Percentiles rank a stretch among this genome's conserved stretches.
phyloP scores from a whole-genome alignment of 768 basidiomycete species.

The Suillus tomentosus region DNA sequence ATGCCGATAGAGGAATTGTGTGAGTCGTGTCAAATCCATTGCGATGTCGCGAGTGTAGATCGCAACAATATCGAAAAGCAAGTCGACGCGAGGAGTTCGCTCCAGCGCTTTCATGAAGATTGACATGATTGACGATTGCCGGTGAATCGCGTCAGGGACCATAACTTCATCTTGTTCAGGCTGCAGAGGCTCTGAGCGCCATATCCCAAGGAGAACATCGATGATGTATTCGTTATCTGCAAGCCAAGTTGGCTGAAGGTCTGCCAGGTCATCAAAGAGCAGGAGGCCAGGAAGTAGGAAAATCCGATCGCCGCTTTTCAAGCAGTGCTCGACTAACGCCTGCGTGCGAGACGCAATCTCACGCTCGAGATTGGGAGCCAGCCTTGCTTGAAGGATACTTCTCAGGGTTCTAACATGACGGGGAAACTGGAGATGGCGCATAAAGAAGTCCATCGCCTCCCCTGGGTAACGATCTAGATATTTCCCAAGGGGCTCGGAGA shows the following conservation, averaged over 20 bases:
- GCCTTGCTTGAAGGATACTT: constrained; percentile 75
- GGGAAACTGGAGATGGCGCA: constrained; percentile 74
- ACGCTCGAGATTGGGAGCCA: constrained; percentile 74
- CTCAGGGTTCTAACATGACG: constrained; percentile 82
- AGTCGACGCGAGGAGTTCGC: constrained; percentile 75
- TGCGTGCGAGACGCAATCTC: constrained; percentile 66
- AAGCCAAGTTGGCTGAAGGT: constrained; percentile 71
- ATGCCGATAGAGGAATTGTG: constrained; percentile 85
- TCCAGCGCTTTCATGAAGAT: constrained; percentile 78
- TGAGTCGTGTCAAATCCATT: constrained; percentile 76
- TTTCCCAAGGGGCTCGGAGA: constrained; percentile 88
- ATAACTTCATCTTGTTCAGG: constrained; percentile 45
- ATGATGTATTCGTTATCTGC: constrained; percentile 65
- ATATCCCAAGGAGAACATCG: constrained; percentile 71
- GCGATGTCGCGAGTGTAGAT: constrained; percentile 79
- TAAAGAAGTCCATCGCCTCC: constrained; percentile 85
- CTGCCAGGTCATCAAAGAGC: constrained; percentile 74
- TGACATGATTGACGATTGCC: constrained; percentile 66
- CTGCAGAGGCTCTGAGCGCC: constrained; percentile 56
- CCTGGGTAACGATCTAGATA: constrained; percentile 89
- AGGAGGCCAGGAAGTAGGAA: constrained; percentile 71
- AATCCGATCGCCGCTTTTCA: constrained; percentile 50
- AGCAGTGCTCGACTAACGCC: constrained; percentile 50
- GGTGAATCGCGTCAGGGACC: constrained; percentile 53
- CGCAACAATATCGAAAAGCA: constrained; percentile 85